Percentiles rank a stretch among this genome's conserved stretches.
Conservation (phyloP, 2,329 filamentous ascomycete species). For the Cytospora schulzeri region DNA sequence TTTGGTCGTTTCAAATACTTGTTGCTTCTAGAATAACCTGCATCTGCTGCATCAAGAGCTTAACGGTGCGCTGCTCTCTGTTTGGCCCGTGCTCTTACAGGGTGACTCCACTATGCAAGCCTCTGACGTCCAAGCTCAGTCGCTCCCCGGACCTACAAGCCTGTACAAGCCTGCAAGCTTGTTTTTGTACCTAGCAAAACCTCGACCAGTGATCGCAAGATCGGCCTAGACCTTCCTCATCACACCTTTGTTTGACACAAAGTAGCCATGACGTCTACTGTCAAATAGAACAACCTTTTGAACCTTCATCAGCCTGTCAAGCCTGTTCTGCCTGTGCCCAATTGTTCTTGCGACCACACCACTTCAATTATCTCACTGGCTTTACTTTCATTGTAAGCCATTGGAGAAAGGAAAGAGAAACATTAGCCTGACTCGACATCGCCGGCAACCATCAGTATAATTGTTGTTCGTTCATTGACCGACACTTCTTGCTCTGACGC, state of each 20-base stretch:
- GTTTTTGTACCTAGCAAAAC: slow-evolving; percentile 21
- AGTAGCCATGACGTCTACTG: slow-evolving; percentile 1
- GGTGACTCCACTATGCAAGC: slow-evolving; percentile 17
- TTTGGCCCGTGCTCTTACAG: slow-evolving; percentile 3
- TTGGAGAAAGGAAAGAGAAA: too few relatives aligned
- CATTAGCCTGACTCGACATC: background rate
- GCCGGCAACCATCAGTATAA: slow-evolving; percentile 6
- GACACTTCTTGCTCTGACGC: slow-evolving; percentile 6
- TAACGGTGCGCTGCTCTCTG: slow-evolving; percentile 4
- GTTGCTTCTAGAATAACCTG: background rate
- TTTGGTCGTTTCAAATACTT: background rate
- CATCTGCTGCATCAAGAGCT: background rate
- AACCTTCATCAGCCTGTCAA: background rate
- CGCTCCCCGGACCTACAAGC: slow-evolving; percentile 12
- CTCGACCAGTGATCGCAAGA: slow-evolving; percentile 17
- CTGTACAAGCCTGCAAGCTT: slow-evolving; percentile 18
- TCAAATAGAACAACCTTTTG: background rate
- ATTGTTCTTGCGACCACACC: background rate
- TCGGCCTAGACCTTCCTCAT: slow-evolving; percentile 8
- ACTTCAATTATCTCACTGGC: background rate
- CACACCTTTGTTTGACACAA: background rate
- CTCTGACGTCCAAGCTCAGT: slow-evolving; percentile 26
- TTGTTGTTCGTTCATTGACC: background rate
- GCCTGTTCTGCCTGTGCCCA: background rate
- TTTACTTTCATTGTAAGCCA: background rate